Evolutionary conservation across 192 early-diverging fungal species (phyloP), one percentile per base, ranked within the genome.

Genomic region (Pilobolus umbonatus): DNA sequence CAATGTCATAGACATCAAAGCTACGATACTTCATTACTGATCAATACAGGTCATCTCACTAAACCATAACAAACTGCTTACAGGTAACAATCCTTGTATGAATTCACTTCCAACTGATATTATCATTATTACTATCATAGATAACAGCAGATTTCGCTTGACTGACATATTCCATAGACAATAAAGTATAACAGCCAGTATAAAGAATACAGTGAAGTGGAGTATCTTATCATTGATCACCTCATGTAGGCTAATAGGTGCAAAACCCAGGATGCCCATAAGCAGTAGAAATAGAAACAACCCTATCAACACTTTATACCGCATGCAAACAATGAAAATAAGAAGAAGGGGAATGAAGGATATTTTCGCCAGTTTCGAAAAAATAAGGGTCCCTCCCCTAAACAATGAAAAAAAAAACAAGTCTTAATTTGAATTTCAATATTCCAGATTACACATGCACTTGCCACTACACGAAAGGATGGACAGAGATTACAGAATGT

Each of bases 191-290:
- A 60, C 26, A 11, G 58, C 57, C 8, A 67, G 35, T 11, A 67
- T 58, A 46, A 47, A 66, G 61, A 73, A 73, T 19, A 49, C 40
- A 17, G 35, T 17, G 43, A 61, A 63, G 15, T 73, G 71, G n/a
- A 73, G 55, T 2, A 67, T 48, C 42, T 73, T 73, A 61, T 73
- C 71, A 40, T 73, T 73, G 21, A 73, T 48, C n/a, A 40, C 50
- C 21, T 59, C 52, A 21, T 69, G 45, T 9, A 69, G 38, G 3
- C 47, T 30, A 17, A 73, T 60, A 26, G 71, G 71, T 36, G 65
- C 56, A 42, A 73, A 73, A 0, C 71, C 71, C 2, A 73, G 57
- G 12, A 73, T 35, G 17, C 50, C 71, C 65, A 73, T 67, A 5
- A 64, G 5, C 0, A 64, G 15, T 40, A 73, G 44, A 6, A 73